Base-by-base conservation (phyloP, 108 stramenopile genomes). In the Fragilaria crotonensis region DNA sequence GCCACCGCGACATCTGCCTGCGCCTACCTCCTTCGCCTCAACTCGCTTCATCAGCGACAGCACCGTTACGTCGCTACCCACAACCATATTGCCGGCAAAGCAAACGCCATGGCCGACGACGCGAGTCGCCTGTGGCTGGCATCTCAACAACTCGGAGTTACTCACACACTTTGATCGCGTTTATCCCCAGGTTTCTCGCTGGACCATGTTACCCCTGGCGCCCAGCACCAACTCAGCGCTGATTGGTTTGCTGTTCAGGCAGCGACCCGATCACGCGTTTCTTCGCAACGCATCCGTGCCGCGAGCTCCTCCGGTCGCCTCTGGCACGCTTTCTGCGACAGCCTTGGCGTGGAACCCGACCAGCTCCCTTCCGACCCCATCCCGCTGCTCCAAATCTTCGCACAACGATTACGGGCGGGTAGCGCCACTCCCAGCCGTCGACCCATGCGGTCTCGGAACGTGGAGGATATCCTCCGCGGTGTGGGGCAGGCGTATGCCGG, bases 41-140 rank as follows among this genome's bases (percentile, higher is more conserved):
- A 30, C 5, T 7, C 28, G 7, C 19, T 62, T 2, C 60, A 62
- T 23, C 64, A 65, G 49, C 30, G 64, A 0, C 25, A 58, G 44
- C 57, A 58, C 23, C 57, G 57, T 22, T 58, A 58, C 23, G 9
- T 58, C 23, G 19, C 57, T 5, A 14, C 7, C 5, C 44, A 45
- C 22, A n/a, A 44, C 57, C 45, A 58, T 45, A 9, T 58, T 25
- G 19, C 57, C 17, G 57, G 57, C 25, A 5, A n/a, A 11, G 7
- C 30, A 45, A 50, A 29, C 56, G 61, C 30, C 58, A 76, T 76
- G 70, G 75, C 70, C 44, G 75, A 76, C 66, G 64, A 66, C 17
- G 55, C 61, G 29, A 52, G 57, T 7, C 72, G 72, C 30, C 11
- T 47, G 9, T n/a, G n/a, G n/a, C n/a, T 59, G 41, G 45, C 45